Evolutionary conservation across 306 rosid genomes (phyloP).

Genomic region (Trifolium repens): DNA sequence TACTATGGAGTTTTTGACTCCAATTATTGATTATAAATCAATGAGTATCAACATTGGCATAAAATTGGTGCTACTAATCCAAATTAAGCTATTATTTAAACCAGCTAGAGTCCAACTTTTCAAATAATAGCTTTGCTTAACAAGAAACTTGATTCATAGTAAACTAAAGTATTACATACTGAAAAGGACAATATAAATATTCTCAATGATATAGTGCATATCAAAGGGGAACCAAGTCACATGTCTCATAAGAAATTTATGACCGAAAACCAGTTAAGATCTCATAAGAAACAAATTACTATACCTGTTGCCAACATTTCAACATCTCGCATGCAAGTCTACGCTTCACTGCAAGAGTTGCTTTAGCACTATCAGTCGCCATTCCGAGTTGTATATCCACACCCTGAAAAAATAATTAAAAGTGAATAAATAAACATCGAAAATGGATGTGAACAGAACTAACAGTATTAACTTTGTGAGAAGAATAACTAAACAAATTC

Average conservation of each 20-base stretch:
- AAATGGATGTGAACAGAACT: conserved; percentile 24
- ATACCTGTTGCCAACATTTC: conserved; percentile 98
- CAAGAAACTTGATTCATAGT: too few relatives aligned
- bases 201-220: background rate
- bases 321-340: conserved; percentile 99
- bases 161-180: too few relatives aligned
- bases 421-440: conserved; percentile 32
- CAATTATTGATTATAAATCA: too few relatives aligned
- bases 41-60: too few relatives aligned
- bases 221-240: background rate
- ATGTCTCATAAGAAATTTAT: background rate
- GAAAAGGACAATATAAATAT: background rate
- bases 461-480: background rate
- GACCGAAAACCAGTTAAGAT: background rate
- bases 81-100: too few relatives aligned
- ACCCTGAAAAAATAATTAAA: conserved; percentile 55
- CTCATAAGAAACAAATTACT: background rate
- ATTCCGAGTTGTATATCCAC: conserved; percentile 96
- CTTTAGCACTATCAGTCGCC: conserved; percentile 97
- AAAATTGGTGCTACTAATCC: too few relatives aligned
- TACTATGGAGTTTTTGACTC: background rate
- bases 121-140: too few relatives aligned
- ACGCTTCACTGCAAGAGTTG: conserved; percentile 98
- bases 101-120: too few relatives aligned
- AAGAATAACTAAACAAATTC: conserved; percentile 21